Conservation (phyloP, 345 rosid genomes). For the Salix viminalis region DNA sequence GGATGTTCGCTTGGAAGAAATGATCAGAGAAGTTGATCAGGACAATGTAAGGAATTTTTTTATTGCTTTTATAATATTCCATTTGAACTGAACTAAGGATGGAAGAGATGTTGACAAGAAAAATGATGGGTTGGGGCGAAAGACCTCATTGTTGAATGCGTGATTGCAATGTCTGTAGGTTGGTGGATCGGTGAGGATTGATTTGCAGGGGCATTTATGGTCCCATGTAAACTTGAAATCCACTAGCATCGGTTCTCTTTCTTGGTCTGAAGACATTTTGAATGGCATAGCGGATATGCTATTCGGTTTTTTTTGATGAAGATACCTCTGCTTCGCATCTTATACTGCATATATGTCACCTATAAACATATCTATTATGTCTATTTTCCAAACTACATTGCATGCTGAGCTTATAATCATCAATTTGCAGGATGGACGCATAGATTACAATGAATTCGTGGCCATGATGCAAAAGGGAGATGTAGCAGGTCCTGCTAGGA, state of each 20-base stretch:
- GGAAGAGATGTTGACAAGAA: neutral
- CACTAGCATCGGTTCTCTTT: no score
- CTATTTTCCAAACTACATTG: neutral
- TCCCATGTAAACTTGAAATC: neutral
- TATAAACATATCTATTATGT: neutral
- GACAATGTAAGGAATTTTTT: slow-evolving; percentile 18
- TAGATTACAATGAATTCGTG: slow-evolving; percentile 36
- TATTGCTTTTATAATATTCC: neutral
- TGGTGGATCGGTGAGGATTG: no score
- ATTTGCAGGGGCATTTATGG: neutral
- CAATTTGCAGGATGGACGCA: slow-evolving; percentile 26
- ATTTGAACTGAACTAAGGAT: neutral
- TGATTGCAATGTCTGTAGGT: no score
- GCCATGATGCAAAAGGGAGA: slow-evolving; percentile 34
- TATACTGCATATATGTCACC: neutral
- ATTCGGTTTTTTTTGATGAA: neutral
- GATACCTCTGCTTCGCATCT: neutral
- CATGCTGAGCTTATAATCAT: neutral
- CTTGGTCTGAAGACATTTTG: neutral
- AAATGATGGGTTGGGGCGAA: neutral
- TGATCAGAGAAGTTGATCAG: slow-evolving; percentile 25
- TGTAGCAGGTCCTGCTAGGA: slow-evolving; percentile 26
- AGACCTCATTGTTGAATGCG: neutral
- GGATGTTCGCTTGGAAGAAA: slow-evolving; percentile 24
- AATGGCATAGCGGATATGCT: neutral